phyloP scores from a whole-genome alignment of 1,284 basidiomycete genomes.

The Sporisorium iseilematis-ciliati region DNA sequence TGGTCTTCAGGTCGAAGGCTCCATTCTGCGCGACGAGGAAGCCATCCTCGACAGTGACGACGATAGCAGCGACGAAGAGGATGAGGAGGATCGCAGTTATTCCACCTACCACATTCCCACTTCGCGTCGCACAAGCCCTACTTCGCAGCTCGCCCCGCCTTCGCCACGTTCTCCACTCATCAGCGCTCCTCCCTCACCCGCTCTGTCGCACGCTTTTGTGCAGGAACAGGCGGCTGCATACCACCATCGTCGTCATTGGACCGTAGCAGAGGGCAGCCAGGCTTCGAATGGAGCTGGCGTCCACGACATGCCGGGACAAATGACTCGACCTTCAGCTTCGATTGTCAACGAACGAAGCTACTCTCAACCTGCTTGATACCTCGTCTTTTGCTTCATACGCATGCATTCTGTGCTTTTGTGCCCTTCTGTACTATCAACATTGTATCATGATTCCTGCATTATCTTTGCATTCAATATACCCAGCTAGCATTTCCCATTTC shows the following conservation, averaged over 20 bases:
- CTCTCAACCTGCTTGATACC: conserved; percentile 23
- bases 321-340: background rate
- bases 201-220: conserved; percentile 10
- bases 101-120: conserved; percentile 19
- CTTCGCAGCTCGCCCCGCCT: background rate
- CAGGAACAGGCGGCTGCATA: conserved; percentile 14
- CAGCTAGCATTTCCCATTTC: background rate
- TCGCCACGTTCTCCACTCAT: conserved; percentile 10
- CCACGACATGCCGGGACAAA: conserved; percentile 16
- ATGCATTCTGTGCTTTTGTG: conserved; percentile 6
- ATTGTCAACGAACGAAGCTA: conserved; percentile 19
- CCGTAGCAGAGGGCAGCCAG: conserved; percentile 36
- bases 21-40: conserved; percentile 41
- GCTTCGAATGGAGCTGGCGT: conserved; percentile 22
- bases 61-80: conserved; percentile 23
- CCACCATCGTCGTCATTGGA: conserved; percentile 38
- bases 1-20: conserved; percentile 43
- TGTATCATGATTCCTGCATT: conserved; percentile 11
- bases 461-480: conserved; percentile 15
- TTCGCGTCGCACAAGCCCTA: conserved; percentile 23
- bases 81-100: conserved; percentile 17
- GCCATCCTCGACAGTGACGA: conserved; percentile 39
- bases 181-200: conserved; percentile 23
- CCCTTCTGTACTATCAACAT: background rate
- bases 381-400: background rate